Percentiles rank a stretch among this genome's conserved stretches.
These are phyloP conservation scores for Penicillium psychrofluorescens DNA, from an alignment of 495 filamentous ascomycete species.

Conservation along the genomic window DNA sequence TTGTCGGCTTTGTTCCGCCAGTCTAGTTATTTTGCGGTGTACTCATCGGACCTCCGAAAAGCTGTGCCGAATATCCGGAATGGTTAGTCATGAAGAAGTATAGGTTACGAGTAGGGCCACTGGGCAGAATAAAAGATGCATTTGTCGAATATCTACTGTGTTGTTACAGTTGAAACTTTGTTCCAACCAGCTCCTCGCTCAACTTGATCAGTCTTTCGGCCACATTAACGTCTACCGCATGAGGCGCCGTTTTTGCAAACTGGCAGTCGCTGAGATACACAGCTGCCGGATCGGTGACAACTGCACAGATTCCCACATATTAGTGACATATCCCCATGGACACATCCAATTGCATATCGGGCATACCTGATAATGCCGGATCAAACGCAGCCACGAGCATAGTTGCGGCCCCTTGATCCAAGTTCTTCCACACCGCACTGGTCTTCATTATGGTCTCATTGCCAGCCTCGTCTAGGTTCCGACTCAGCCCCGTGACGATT, in stretches of 20 bases:
- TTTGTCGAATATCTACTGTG: background rate
- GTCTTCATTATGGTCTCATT: constrained; percentile 12
- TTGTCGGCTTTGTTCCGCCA: no score
- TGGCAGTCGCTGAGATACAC: constrained; percentile 25
- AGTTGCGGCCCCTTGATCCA: constrained; percentile 46
- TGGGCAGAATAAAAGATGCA: no score
- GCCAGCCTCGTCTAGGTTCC: constrained; percentile 11
- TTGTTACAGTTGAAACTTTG: constrained; percentile 15
- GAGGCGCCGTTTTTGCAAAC: constrained; percentile 8
- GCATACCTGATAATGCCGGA: constrained; percentile 33
- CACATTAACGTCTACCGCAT: constrained; percentile 21
- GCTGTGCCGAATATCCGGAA: background rate
- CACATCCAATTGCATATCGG: constrained; percentile 2
- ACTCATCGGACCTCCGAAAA: constrained; percentile 7
- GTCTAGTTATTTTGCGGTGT: no score
- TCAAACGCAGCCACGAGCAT: constrained; percentile 51
- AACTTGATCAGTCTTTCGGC: constrained; percentile 38
- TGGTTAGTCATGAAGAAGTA: no score
- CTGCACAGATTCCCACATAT: background rate
- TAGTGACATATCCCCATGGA: background rate
- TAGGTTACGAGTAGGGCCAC: no score
- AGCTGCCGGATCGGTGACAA: constrained; percentile 5
- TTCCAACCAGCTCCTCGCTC: constrained; percentile 44
- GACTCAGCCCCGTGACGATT: constrained; percentile 13
- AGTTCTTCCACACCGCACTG: constrained; percentile 29